Conservation (phyloP, 106 monocot species). For the Dendrobium catenatum region DNA sequence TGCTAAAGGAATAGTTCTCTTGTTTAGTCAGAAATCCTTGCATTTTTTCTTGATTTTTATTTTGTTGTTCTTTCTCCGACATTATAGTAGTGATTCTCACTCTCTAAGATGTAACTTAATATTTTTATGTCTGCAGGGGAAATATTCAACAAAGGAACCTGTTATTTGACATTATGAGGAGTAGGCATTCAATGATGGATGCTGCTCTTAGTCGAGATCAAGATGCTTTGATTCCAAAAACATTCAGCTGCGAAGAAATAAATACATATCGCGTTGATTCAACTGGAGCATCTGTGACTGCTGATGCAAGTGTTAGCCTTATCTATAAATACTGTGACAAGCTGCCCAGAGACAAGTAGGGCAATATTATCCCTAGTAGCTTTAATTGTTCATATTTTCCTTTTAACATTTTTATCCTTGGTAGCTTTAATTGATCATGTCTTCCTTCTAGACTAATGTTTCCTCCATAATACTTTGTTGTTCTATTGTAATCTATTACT, state of each 20-base stretch:
- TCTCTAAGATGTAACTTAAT: background rate
- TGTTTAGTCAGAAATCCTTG: too few species aligned
- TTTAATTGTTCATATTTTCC: background rate
- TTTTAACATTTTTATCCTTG: background rate
- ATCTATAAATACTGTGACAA: constrained; percentile 74
- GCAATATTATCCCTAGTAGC: background rate
- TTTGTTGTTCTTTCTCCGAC: too few species aligned
- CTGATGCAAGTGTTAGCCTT: constrained; percentile 54
- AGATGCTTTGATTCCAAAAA: constrained; percentile 17
- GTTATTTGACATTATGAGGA: constrained; percentile 57
- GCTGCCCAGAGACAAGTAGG: constrained; percentile 85
- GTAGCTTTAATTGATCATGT: background rate
- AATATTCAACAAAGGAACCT: constrained; percentile 59
- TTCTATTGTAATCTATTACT: background rate
- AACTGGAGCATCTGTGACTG: constrained; percentile 77
- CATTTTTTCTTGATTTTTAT: too few species aligned
- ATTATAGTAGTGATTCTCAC: too few species aligned
- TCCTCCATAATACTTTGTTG: background rate
- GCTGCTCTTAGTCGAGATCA: constrained; percentile 44
- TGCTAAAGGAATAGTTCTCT: too few species aligned
- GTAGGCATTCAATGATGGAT: constrained; percentile 53
- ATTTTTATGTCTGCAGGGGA: constrained; percentile 39
- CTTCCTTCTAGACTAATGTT: background rate
- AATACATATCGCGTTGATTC: constrained; percentile 54
- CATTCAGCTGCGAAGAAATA: constrained; percentile 16